These are phyloP conservation scores for Psilocybe tampanensis DNA, from an alignment of 768 basidiomycete species.

Conservation along the genomic window DNA sequence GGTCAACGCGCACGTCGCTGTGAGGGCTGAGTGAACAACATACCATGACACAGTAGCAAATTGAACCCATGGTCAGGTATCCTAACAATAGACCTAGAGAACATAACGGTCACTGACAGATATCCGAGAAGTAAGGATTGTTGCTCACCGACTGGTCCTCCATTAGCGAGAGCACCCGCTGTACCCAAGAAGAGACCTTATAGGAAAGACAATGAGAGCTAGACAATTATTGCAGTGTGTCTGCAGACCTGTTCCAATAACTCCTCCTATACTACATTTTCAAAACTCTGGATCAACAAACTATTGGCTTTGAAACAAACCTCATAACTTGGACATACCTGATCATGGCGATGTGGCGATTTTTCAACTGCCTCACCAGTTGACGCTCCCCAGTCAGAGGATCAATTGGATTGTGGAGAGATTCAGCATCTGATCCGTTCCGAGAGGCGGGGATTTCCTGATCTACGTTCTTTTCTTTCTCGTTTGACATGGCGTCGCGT, in stretches of 20 bases:
- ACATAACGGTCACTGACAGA: neutral
- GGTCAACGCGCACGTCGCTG: neutral
- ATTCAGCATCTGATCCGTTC: constrained; percentile 17
- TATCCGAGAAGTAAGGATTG: neutral
- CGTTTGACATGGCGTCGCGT: constrained; percentile 12
- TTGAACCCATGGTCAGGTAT: constrained; percentile 62
- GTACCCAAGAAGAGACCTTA: constrained; percentile 74
- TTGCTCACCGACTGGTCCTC: constrained; percentile 66
- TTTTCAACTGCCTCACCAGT: constrained; percentile 68
- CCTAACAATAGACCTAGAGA: constrained; percentile 65
- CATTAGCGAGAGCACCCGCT: constrained; percentile 44
- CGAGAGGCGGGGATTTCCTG: neutral
- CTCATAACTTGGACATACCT: constrained; percentile 47
- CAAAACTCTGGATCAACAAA: constrained; percentile 1
- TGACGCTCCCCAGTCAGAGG: constrained; percentile 19
- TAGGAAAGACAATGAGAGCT: constrained; percentile 4
- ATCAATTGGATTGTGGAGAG: constrained; percentile 9
- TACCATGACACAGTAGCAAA: constrained; percentile 77
- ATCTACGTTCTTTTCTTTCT: constrained; percentile 16
- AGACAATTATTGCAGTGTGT: neutral
- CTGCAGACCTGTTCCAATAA: constrained; percentile 55
- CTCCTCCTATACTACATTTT: constrained; percentile 60
- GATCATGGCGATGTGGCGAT: constrained; percentile 83
- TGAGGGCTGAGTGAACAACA: constrained; percentile 6
- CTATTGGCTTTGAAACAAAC: neutral